Conservation (phyloP, 2,329 filamentous ascomycete genomes). For the Apiospora aurea region DNA sequence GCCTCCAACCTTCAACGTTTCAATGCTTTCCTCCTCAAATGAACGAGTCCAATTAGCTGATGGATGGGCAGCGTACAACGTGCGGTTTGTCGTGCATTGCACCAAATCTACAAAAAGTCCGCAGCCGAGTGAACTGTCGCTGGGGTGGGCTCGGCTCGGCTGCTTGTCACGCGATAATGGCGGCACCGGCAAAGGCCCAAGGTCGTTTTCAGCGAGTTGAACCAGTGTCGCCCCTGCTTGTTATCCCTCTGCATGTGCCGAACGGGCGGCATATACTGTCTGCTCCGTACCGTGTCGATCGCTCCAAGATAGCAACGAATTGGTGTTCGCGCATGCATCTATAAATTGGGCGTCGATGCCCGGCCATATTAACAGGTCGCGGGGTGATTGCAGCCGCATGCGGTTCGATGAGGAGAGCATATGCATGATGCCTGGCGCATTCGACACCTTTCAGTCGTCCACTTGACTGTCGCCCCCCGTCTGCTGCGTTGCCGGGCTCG, state of each 20-base stretch:
- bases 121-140: too few relatives aligned
- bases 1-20: background rate
- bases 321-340: background rate
- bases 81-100: background rate
- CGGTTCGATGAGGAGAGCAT: background rate
- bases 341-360: background rate
- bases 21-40: background rate
- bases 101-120: background rate
- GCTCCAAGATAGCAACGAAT: background rate
- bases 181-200: background rate
- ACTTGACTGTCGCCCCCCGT: background rate
- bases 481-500: background rate
- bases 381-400: slow-evolving; percentile 9
- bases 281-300: background rate
- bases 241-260: background rate
- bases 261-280: background rate
- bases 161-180: slow-evolving; percentile 11
- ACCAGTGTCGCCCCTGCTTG: background rate
- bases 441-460: background rate
- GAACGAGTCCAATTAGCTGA: background rate
- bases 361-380: background rate
- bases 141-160: slow-evolving; percentile 6
- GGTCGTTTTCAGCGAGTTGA: background rate
- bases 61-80: background rate
- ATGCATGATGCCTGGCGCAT: slow-evolving; percentile 8